phyloP scores from a whole-genome alignment of 306 rosid genomes.

The Cicer yamashitae region DNA sequence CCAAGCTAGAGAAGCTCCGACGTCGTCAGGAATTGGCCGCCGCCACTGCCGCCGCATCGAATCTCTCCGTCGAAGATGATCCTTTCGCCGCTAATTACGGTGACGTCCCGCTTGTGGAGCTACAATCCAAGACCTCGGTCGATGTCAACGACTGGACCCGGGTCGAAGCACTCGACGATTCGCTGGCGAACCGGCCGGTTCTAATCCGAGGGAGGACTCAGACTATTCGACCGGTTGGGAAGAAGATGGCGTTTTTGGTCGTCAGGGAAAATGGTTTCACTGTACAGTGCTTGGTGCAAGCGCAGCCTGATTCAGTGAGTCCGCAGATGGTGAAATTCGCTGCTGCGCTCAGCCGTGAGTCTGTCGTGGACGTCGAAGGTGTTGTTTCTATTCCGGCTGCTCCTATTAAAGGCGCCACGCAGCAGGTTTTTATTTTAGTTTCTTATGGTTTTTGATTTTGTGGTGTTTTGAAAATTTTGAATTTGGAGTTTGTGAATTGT shows the following conservation, averaged over 20 bases:
- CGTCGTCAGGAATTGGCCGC: constrained; percentile 65
- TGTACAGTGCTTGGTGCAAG: constrained; percentile 83
- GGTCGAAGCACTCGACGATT: constrained; percentile 50
- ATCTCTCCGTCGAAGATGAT: constrained; percentile 63
- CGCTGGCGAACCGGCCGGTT: constrained; percentile 54
- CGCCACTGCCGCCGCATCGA: constrained; percentile 39
- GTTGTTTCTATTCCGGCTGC: constrained; percentile 65
- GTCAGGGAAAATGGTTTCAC: constrained; percentile 76
- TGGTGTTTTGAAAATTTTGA: constrained; percentile 14
- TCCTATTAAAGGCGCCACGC: constrained; percentile 75
- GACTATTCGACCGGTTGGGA: constrained; percentile 78
- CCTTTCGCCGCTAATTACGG: constrained; percentile 77
- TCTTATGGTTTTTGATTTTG: constrained; percentile 1
- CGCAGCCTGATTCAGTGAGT: constrained; percentile 67
- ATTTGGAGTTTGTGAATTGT: background rate
- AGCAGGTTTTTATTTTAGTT: constrained; percentile 46
- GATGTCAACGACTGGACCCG: constrained; percentile 60
- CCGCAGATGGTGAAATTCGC: constrained; percentile 88
- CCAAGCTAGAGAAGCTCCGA: constrained; percentile 82
- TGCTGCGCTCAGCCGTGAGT: constrained; percentile 76
- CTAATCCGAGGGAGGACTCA: constrained; percentile 73
- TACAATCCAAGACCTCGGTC: constrained; percentile 64
- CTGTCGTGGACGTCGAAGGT: constrained; percentile 80
- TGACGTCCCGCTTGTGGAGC: constrained; percentile 65
- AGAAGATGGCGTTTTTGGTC: constrained; percentile 87